Percentiles rank a stretch among this genome's conserved stretches.
Evolutionary conservation across 805 yeast genomes (phyloP).

Genomic region (Saccharomyces eubayanus): DNA sequence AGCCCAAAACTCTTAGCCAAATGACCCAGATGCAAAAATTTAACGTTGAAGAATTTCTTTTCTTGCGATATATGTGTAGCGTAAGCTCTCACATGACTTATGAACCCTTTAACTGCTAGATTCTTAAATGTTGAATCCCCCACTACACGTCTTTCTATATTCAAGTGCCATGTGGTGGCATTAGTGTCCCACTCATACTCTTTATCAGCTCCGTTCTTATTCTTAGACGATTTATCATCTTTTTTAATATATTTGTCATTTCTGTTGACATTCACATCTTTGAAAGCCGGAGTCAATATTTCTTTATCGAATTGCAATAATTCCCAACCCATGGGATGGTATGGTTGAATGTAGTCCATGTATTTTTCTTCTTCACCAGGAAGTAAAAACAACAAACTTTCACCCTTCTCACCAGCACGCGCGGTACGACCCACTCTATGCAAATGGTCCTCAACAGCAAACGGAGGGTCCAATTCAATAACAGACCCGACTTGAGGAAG

Average conservation of each 20-base stretch:
- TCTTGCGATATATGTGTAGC: slow-evolving; percentile 87
- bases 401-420: slow-evolving; percentile 86
- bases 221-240: slow-evolving; percentile 25
- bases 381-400: slow-evolving; percentile 64
- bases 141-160: slow-evolving; percentile 79
- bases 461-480: slow-evolving; percentile 92
- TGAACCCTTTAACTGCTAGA: slow-evolving; percentile 71
- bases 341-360: slow-evolving; percentile 48
- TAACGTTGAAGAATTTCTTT: slow-evolving; percentile 71
- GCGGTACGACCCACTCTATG: slow-evolving; percentile 98
- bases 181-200: slow-evolving; percentile 70
- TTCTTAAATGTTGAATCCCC: slow-evolving; percentile 54
- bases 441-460: slow-evolving; percentile 85
- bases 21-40: slow-evolving; percentile 85
- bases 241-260: slow-evolving; percentile 21
- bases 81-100: slow-evolving; percentile 88
- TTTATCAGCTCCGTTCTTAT: slow-evolving; percentile 31
- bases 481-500: slow-evolving; percentile 79
- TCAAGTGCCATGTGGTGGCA: slow-evolving; percentile 94
- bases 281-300: slow-evolving; percentile 32
- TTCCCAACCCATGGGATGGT: slow-evolving; percentile 50
- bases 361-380: slow-evolving; percentile 90
- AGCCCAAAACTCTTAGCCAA: slow-evolving; percentile 90
- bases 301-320: slow-evolving; percentile 42
- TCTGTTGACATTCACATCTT: slow-evolving; percentile 24